Conservation (phyloP, 805 yeast genomes). For the Wickerhamiella galacta region DNA sequence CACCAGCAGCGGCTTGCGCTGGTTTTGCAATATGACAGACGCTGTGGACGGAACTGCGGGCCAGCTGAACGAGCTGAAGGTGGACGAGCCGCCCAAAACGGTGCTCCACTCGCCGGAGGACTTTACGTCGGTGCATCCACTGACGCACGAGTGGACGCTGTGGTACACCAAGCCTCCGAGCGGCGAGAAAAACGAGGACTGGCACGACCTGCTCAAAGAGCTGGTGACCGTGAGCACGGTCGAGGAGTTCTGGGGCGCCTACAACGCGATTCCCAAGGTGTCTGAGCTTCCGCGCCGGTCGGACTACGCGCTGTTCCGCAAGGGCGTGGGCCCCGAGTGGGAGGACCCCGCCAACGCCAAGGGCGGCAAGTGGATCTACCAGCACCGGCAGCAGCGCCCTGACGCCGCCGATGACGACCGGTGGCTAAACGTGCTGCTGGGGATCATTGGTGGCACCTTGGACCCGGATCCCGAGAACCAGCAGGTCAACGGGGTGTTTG, state of each 20-base stretch:
- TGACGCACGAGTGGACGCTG: slow-evolving; percentile 81
- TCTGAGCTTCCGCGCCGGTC: slow-evolving; percentile 79
- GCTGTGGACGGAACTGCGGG: slow-evolving; percentile 15
- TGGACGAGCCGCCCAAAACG: slow-evolving; percentile 24
- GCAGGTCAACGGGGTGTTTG: slow-evolving; percentile 88
- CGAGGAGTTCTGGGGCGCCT: slow-evolving; percentile 98
- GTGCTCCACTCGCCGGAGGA: slow-evolving; percentile 35
- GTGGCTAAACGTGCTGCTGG: slow-evolving; percentile 59
- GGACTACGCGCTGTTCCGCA: slow-evolving; percentile 89
- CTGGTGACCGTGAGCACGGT: slow-evolving; percentile 86
- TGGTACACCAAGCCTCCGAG: slow-evolving; percentile 95
- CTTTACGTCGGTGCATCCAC: slow-evolving; percentile 71
- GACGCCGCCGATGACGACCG: slow-evolving; percentile 56
- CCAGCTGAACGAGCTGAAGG: slow-evolving; percentile 7
- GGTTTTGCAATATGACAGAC: not conserved
- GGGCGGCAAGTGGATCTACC: slow-evolving; percentile 92
- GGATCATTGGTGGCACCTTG: slow-evolving; percentile 89
- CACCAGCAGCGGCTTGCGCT: too few species aligned
- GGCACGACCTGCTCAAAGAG: slow-evolving; percentile 81
- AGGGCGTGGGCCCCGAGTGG: slow-evolving; percentile 96
- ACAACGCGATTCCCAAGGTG: slow-evolving; percentile 84
- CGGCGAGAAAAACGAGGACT: slow-evolving; percentile 50
- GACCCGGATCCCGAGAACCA: slow-evolving; percentile 68
- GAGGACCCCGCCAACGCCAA: slow-evolving; percentile 74
- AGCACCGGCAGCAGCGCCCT: slow-evolving; percentile 43